Conservation (phyloP, 495 filamentous ascomycete genomes). For the Umbilicaria muhlenbergii region DNA sequence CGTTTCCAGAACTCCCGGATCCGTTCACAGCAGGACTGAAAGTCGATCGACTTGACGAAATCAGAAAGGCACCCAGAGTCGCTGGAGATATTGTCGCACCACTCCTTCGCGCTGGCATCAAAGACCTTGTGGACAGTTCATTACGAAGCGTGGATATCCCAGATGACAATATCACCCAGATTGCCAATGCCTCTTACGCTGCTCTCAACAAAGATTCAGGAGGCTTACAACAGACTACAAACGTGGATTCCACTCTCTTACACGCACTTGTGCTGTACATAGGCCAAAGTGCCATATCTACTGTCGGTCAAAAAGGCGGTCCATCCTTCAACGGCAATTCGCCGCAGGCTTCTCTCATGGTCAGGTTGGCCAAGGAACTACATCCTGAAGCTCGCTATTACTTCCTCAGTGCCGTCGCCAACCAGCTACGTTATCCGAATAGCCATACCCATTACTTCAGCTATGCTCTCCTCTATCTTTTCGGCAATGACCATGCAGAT, state of each 20-base stretch:
- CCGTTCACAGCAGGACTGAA: constrained; percentile 68
- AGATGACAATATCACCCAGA: constrained; percentile 52
- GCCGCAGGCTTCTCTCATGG: constrained; percentile 58
- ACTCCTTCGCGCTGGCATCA: constrained; percentile 45
- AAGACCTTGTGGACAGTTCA: constrained; percentile 49
- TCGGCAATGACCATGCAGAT: constrained; percentile 62
- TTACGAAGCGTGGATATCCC: constrained; percentile 41
- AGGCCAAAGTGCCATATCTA: constrained; percentile 49
- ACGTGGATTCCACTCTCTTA: constrained; percentile 54
- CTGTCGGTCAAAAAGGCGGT: constrained; percentile 40
- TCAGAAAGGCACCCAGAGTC: constrained; percentile 48
- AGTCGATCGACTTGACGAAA: constrained; percentile 64
- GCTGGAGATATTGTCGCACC: constrained; percentile 42
- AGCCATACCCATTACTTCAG: constrained; percentile 88
- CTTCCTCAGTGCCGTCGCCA: constrained; percentile 68
- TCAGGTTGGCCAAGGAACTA: constrained; percentile 56
- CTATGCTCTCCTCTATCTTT: constrained; percentile 72
- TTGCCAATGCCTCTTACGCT: constrained; percentile 47
- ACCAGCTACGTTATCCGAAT: constrained; percentile 84
- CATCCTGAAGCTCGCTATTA: constrained; percentile 71
- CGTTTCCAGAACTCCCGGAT: constrained; percentile 63
- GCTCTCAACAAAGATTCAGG: constrained; percentile 33
- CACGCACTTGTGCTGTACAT: constrained; percentile 75
- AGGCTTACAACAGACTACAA: constrained; percentile 43
- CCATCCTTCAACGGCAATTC: constrained; percentile 53